phyloP scores from a whole-genome alignment of 257 asterid species.

The Hygrophila difformis region DNA sequence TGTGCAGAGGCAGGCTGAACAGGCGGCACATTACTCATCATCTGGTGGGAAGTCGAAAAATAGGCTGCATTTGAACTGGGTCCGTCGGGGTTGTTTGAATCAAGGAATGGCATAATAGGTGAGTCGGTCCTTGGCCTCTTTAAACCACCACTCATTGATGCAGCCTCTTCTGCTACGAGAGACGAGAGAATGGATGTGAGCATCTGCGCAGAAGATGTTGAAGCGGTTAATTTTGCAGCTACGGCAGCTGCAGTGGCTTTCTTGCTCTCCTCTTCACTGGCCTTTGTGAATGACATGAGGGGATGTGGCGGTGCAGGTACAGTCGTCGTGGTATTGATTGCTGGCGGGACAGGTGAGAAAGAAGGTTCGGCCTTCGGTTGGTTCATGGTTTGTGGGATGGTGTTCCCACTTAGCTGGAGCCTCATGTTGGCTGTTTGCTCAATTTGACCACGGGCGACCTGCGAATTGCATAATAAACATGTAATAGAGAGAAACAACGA shows the following conservation, averaged over 20 bases:
- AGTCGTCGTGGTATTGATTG: slow-evolving; percentile 17
- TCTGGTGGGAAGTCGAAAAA: slow-evolving; percentile 38
- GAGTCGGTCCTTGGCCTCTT: slow-evolving; percentile 67
- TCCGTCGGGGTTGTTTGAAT: slow-evolving; percentile 36
- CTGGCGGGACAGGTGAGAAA: slow-evolving; percentile 26
- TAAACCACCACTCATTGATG: slow-evolving; percentile 56
- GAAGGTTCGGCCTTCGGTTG: slow-evolving; percentile 24
- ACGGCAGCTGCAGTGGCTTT: slow-evolving; percentile 87
- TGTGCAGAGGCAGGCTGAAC: slow-evolving; percentile 29
- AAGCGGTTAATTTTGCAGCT: slow-evolving; percentile 86
- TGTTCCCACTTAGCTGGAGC: slow-evolving; percentile 38
- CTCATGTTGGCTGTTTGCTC: slow-evolving; percentile 41
- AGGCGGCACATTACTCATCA: slow-evolving; percentile 33
- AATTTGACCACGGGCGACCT: slow-evolving; percentile 60
- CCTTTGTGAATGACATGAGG: slow-evolving; percentile 25
- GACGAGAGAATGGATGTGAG: slow-evolving; percentile 78
- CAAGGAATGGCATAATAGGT: slow-evolving; percentile 33
- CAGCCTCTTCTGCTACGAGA: slow-evolving; percentile 91
- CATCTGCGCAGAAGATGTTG: slow-evolving; percentile 92
- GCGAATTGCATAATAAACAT: slow-evolving; percentile 19
- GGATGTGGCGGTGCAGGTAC: slow-evolving; percentile 29
- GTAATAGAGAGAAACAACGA: background rate
- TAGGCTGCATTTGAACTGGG: slow-evolving; percentile 33
- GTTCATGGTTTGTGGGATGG: slow-evolving; percentile 19
- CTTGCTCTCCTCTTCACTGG: slow-evolving; percentile 68